phyloP scores from a whole-genome alignment of 2,329 filamentous ascomycete genomes.

The Fusarium penzigii region DNA sequence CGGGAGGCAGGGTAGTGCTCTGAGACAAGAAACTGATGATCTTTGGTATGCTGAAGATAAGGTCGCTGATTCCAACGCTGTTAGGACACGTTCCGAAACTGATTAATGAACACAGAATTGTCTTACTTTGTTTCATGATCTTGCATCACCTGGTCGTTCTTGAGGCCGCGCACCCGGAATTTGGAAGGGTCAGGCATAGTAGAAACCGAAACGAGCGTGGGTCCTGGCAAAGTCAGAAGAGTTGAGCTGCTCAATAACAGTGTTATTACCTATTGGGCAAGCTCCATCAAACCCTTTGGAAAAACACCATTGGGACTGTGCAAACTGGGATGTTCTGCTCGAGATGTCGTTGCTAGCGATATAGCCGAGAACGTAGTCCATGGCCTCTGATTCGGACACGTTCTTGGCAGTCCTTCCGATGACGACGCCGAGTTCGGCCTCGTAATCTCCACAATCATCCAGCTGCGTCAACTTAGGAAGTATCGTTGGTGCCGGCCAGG shows the following conservation, averaged over 20 bases:
- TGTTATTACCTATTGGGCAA: conserved; percentile 46
- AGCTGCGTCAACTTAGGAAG: conserved; percentile 50
- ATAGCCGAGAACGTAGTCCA: conserved; percentile 64
- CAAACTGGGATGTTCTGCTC: conserved; percentile 19
- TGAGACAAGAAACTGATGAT: conserved; percentile 45
- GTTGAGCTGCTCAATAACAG: too few relatives aligned
- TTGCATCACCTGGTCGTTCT: conserved; percentile 55
- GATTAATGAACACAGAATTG: too few relatives aligned
- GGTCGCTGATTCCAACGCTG: conserved; percentile 46
- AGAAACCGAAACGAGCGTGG: conserved; percentile 48
- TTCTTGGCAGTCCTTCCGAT: conserved; percentile 52
- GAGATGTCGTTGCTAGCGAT: conserved; percentile 64
- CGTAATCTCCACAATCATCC: conserved; percentile 58
- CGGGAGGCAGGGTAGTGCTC: conserved; percentile 42
- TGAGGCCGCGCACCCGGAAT: conserved; percentile 43
- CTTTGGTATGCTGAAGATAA: conserved; percentile 54
- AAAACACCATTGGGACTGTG: conserved; percentile 36
- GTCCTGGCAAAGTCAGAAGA: conserved; percentile 24
- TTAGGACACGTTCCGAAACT: conserved; percentile 30
- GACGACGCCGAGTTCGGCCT: conserved; percentile 58
- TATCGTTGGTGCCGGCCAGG: conserved; percentile 50
- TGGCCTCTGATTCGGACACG: conserved; percentile 54
- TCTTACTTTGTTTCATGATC: conserved; percentile 36
- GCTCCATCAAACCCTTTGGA: conserved; percentile 59
- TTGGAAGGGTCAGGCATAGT: conserved; percentile 43